Evolutionary conservation across 805 yeast species (phyloP), one percentile per base, ranked within the genome.

Genomic region (baker's yeast (Saccharomyces cerevisiae)): DNA sequence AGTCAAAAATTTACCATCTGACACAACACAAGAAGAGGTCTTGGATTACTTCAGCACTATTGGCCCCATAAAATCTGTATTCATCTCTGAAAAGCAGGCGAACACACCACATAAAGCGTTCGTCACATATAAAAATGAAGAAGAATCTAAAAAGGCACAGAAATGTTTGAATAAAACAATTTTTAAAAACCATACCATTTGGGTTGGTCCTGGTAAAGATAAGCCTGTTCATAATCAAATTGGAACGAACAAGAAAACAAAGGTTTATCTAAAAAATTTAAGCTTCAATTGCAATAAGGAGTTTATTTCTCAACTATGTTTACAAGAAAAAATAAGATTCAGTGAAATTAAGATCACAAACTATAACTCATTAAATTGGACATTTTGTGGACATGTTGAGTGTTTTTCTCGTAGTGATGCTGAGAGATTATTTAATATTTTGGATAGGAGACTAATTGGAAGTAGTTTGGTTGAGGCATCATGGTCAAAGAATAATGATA

Each of bases 71-170:
- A 66, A 68, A 50, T 70, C 74, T 6, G 69, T 72, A 2, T 71
- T 62, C 53, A 59, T 69, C 13, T 66, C 71, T 8, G 62, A 65
- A 11, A 69, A 63, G 13, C 31, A 54, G 6, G 61, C 55, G 49
- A 59, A 60, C 46, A 59, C 61, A 13, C 61, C 73, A 6, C 53
- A 61, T 24, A 70, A 72, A 72, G 76, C 76, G 6, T 76, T 76
- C 57, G 69, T 77, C 2, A 76, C 76, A 17, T 78, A 72, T 60
- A 74, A 72, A 55, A 67, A 66, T 31, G 67, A 69, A 27, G 54
- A 61, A 8, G 73, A 69, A 48, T 75, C 78, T 1, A 59, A 61
- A 27, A 56, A 60, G 4, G 75, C 78, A 11, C 72, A 78, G 21
- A 59, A 67, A 24, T 54, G 57, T 17, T 60, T 70, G 41, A 67